Evolutionary conservation across 2,329 filamentous ascomycete genomes (phyloP), one percentile per base, ranked within the genome.

Genomic region (Fusarium decemcellulare): DNA sequence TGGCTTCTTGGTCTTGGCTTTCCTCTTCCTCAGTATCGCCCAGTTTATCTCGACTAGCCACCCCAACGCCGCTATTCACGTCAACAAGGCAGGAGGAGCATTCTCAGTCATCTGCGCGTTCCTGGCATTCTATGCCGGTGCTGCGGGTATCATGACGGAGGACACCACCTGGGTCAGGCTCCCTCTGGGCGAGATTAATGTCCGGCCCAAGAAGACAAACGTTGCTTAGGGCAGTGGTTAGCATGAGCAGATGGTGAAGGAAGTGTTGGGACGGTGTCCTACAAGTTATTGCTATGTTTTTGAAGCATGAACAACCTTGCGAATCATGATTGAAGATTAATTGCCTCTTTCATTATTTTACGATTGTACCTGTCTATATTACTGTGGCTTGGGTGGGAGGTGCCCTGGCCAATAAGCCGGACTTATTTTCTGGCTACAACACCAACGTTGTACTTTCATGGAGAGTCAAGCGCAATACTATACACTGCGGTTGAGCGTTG

Each of bases 21-120:
- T 90, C 74, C 79, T 91, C 34, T 78, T 90, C 61, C 84, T 91
- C 7, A 87, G 85, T 55, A 79, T 92, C 46, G 85, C 84, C 2
- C 86, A 91, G 75, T 85, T 90, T 56, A 72, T 84, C 53, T 72
- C 74, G n/a, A 78, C 80, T 1, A 76, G 77, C 42, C 78, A 81
- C 53, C 67, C 71, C 0, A 76, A 70, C 1, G 77, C 73, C 2
- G 84, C 86, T 4, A 74, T 87, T 36, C 66, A 74, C 0, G 66
- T 84, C 61, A 87, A 88, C 74, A 80, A 79, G 48, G 72, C 77
- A 0, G 82, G 81, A 2, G 81, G 81, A 10, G 80, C 75, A 1
- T 80, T 82, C 37, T 74, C 79, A 3, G 75, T 80, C 14, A 71
- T 82, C 4, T 80, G 76, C 27, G 79, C 80, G 0, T 73, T 79